These are phyloP conservation scores for Nicotiana benthamiana DNA, from an alignment of 257 asterid species.

Conservation along the genomic window DNA sequence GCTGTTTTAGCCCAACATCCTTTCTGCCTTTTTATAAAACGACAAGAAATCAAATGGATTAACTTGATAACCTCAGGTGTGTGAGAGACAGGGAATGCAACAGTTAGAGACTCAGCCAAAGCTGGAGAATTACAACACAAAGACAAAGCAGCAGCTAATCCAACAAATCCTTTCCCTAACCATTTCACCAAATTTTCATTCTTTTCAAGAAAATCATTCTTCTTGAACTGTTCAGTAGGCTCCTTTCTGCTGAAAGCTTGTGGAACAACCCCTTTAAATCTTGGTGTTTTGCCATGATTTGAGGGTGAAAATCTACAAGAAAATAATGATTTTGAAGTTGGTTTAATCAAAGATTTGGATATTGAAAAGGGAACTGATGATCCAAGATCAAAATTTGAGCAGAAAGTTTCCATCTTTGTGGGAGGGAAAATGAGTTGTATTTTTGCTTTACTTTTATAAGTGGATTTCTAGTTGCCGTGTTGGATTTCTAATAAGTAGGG, in stretches of 20 bases:
- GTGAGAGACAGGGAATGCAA: constrained; percentile 92
- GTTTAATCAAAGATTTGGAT: constrained; percentile 32
- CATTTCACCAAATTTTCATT: constrained; percentile 38
- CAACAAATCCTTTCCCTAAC: constrained; percentile 49
- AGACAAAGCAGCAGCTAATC: constrained; percentile 67
- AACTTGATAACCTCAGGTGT: constrained; percentile 53
- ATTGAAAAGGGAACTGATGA: constrained; percentile 20
- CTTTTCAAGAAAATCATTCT: constrained; percentile 1
- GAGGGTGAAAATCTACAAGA: constrained; percentile 21
- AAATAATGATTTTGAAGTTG: constrained; percentile 29
- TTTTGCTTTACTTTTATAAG: background rate
- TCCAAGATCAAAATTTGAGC: constrained; percentile 39
- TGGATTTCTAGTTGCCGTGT: no score
- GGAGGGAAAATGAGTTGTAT: background rate
- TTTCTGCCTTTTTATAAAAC: background rate
- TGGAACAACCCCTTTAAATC: constrained; percentile 13
- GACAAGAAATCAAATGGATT: background rate
- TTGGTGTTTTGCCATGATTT: constrained; percentile 16
- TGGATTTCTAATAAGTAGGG: constrained; percentile 4
- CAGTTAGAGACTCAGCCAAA: constrained; percentile 68
- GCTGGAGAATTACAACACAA: constrained; percentile 50
- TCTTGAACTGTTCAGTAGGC: background rate
- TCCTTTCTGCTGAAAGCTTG: constrained; percentile 19
- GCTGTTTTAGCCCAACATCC: background rate
- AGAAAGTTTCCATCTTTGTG: constrained; percentile 49